Evolutionary conservation across 2,329 filamentous ascomycete genomes (phyloP), one percentile per base, ranked within the genome.

Genomic region (Lasiodiplodia sp.): DNA sequence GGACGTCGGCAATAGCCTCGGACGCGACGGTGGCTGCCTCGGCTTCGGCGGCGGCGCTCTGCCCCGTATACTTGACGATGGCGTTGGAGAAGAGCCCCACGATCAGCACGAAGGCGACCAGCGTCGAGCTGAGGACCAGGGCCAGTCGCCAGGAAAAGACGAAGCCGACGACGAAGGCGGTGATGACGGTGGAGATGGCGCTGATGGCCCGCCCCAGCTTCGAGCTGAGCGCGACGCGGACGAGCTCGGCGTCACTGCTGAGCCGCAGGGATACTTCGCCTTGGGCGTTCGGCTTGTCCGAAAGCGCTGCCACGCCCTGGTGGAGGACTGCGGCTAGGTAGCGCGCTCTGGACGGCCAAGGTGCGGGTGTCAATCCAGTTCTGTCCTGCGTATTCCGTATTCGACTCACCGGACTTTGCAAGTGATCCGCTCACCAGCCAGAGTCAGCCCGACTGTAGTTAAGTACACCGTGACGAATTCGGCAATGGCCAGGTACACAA

Each of bases 251-350:
- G 78, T 98, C 95, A 16, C 94, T 91, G 0, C 95, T 98, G 74
- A 97, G 97, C 71, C 94, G 90, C 1, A 94, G 97, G 0, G 93
- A 96, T 70, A 97, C 92, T 82, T 97, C 94, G 70, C 94, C 94
- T 18, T 21, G 23, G 38, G 94, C 91, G 65, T 94, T 94, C n/a
- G 96, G 85, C 76, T 94, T 95, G 79, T 97, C 94, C 18, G 71
- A 71, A 34, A 70, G 70, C 5, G 34, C 38, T 18, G 66, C 70
- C 7, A 72, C 68, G 52, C 71, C 70, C 23, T 72, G 70, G n/a
- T 60, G 28, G 18, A 72, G 58, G 38, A 72, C 68, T 2, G 71
- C 70, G 73, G 90, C 86, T 10, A 97, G 87, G 74, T 97, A 97
- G 73, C 92, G 87, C 76, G 92, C 88, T 69, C 94, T 89, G 73